Evolutionary conservation across 805 yeast species (phyloP).

Genomic region (Candida germanica): DNA sequence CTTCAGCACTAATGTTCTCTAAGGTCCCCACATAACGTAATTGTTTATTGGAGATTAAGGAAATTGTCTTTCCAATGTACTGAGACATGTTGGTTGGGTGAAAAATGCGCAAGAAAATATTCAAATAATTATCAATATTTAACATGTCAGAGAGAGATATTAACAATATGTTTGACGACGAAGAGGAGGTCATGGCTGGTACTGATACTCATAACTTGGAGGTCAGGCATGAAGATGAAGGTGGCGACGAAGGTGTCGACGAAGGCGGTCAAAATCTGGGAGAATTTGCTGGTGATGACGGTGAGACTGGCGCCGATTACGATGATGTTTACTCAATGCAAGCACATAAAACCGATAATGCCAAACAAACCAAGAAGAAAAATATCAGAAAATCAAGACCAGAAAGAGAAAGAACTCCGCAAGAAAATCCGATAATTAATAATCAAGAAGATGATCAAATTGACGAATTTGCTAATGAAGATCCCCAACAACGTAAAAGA

Average conservation of each 20-base stretch:
- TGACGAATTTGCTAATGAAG: slow-evolving; percentile 24
- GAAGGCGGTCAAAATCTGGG: neutral
- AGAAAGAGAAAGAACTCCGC: slow-evolving; percentile 1
- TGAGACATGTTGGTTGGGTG: slow-evolving; percentile 62
- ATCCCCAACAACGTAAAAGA: slow-evolving; percentile 49
- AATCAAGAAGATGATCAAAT: slow-evolving; percentile 14
- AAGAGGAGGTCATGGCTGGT: slow-evolving; percentile 5
- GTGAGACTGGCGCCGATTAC: slow-evolving; percentile 7
- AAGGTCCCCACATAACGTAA: slow-evolving; percentile 88
- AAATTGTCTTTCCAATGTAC: slow-evolving; percentile 86
- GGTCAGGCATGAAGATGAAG: slow-evolving; percentile 2
- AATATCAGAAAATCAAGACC: slow-evolving; percentile 21
- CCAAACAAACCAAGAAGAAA: slow-evolving; percentile 22
- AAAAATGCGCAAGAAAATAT: slow-evolving; percentile 4
- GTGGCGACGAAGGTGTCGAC: neutral
- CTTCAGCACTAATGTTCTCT: slow-evolving; percentile 83
- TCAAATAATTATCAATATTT: neutral
- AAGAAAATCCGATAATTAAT: slow-evolving; percentile 4
- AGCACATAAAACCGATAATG: slow-evolving; percentile 19
- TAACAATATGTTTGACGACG: slow-evolving; percentile 10
- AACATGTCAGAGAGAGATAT: slow-evolving; percentile 10
- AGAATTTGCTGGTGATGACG: neutral
- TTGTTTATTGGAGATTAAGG: slow-evolving; percentile 73
- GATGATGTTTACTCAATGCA: slow-evolving; percentile 21
- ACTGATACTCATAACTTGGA: neutral